Evolutionary conservation across 306 rosid species (phyloP).

Genomic region (Quercus mongolica): DNA sequence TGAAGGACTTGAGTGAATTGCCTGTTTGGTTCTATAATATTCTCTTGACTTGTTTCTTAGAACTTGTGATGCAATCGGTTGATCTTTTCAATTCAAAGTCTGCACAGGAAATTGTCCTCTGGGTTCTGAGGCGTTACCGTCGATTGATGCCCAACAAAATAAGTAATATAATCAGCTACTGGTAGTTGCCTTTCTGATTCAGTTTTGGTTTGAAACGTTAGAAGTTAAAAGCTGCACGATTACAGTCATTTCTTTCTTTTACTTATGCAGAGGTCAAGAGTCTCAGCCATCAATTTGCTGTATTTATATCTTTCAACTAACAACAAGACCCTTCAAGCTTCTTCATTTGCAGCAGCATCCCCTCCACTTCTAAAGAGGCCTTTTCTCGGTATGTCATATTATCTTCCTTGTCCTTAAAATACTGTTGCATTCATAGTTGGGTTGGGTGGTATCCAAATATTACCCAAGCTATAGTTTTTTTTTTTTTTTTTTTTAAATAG

Average conservation of each 20-base stretch:
- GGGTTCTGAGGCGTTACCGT: neutral
- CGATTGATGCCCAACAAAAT: no score
- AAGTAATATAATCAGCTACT: no score
- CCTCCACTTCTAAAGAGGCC: constrained; percentile 16
- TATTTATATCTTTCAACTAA: constrained; percentile 9
- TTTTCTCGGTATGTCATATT: constrained; percentile 2
- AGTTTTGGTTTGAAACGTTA: neutral
- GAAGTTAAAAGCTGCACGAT: neutral
- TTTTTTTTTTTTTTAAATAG: no score
- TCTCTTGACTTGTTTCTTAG: no score
- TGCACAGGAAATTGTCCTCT: constrained; percentile 13
- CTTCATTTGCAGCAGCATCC: constrained; percentile 6
- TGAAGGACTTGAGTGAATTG: no score
- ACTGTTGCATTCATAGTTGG: no score
- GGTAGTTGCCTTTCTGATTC: neutral
- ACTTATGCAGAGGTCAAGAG: constrained; percentile 35
- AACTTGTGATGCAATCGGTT: fast-evolving
- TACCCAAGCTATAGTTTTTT: no score
- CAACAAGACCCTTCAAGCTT: constrained; percentile 16
- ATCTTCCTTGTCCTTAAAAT: neutral
- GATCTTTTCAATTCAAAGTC: no score
- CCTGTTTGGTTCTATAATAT: no score
- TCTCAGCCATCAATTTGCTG: constrained; percentile 4
- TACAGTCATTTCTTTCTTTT: neutral
- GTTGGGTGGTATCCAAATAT: no score